Percentiles rank a stretch among this genome's conserved stretches.
phyloP scores from a whole-genome alignment of 2,329 filamentous ascomycete genomes.

The Achaetomium macrosporum region DNA sequence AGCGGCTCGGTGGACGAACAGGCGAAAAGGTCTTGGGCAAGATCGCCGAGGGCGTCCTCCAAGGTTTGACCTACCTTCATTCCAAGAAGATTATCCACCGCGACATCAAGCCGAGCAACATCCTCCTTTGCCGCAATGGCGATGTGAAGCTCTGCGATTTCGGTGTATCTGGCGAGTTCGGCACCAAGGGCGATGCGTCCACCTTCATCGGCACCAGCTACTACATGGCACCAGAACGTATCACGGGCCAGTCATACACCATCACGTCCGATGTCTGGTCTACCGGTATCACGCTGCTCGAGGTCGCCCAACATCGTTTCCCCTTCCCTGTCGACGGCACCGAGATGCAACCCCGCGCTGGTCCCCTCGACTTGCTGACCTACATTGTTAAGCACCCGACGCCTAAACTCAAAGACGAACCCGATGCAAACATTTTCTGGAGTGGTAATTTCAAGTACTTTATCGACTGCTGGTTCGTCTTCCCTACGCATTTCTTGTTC shows the following conservation, averaged over 20 bases:
- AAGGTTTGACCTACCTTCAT: conserved; percentile 91
- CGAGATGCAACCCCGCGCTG: conserved; percentile 88
- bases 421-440: conserved; percentile 84
- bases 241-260: conserved; percentile 95
- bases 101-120: conserved; percentile 98
- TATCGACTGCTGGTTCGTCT: conserved; percentile 92
- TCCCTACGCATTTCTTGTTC: neutral
- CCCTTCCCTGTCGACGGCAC: conserved; percentile 96
- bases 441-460: conserved; percentile 98
- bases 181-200: conserved; percentile 96
- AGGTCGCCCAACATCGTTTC: conserved; percentile 98
- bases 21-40: conserved; percentile 97
- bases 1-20: conserved; percentile 86
- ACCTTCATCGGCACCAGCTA: conserved; percentile 99
- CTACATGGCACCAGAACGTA: conserved; percentile 98
- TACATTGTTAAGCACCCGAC: conserved; percentile 97
- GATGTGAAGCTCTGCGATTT: conserved; percentile 98
- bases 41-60: conserved; percentile 89
- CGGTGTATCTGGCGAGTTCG: conserved; percentile 94
- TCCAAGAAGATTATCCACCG: conserved; percentile 95
- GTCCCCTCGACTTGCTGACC: conserved; percentile 88
- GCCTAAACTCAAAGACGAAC: conserved; percentile 92
- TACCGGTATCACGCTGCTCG: conserved; percentile 90
- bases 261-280: conserved; percentile 99
- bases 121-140: conserved; percentile 83